Evolutionary conservation across 257 asterid species (phyloP), one percentile per base, ranked within the genome.

Genomic region (Lantana camara): DNA sequence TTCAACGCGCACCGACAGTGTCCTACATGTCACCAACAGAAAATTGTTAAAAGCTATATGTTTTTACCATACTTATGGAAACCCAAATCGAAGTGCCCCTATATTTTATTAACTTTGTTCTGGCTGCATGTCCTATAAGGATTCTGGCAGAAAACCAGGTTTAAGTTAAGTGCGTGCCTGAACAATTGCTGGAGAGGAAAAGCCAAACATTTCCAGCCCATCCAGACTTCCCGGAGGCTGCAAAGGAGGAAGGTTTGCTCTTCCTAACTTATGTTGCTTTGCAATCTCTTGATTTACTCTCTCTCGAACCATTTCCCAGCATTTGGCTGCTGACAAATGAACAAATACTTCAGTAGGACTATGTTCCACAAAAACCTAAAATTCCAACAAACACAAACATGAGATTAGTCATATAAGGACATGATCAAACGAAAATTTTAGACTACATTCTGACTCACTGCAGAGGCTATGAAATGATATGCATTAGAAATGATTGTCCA

Each of bases 141-240:
- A 12, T 3, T n/a, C 13, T 7, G 1, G 65, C 15, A 17, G 17
- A 19, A 46, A 48, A 20, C 3, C 16, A 48, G 45, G 34, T 35
- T 22, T 10, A 60, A 29, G 30, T 27, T 11, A 27, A 27, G 61
- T 57, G 24, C 81, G 58, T 79, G 78, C 99, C 97, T 90, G 99
- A 63, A 90, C 75, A 71, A 93, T 90, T 60, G 83, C 82, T 21
- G 97, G 97, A 37, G 99, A 84, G 57, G 95, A 76, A 70, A 93
- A 90, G 54, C 99, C 99, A 71, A 93, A 93, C 99, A 93, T 93
- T 68, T 90, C 96, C 85, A 90, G 80, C 71, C 99, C 99, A 52
- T 90, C 97, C 35, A 88, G 68, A 79, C 99, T 93, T 60, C 99
- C 97, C 13, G 95, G 99, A 52, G 99, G 99, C 82, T 93, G 99